Conservation (phyloP, 2,329 filamentous ascomycete genomes). For the Pezicula neosporulosa region DNA sequence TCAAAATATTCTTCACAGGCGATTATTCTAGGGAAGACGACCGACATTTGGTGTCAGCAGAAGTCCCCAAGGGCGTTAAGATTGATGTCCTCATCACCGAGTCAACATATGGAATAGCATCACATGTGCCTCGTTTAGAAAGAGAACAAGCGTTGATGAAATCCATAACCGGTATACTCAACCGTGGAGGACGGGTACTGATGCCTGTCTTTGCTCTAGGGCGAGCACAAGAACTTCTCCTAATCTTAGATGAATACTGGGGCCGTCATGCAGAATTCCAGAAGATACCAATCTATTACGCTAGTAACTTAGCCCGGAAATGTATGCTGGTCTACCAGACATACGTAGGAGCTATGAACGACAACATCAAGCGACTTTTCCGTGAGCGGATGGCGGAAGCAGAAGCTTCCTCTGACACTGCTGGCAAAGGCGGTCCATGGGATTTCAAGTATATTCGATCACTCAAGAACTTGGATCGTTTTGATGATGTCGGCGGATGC, state of each 20-base stretch:
- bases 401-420: conserved; percentile 71
- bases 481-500: conserved; percentile 92
- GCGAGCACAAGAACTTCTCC: conserved; percentile 85
- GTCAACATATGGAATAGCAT: conserved; percentile 94
- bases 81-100: conserved; percentile 97
- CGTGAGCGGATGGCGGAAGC: conserved; percentile 88
- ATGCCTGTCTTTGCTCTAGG: conserved; percentile 96
- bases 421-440: conserved; percentile 83
- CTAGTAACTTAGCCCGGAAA: conserved; percentile 88
- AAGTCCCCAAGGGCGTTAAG: conserved; percentile 84
- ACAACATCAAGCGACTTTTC: conserved; percentile 97
- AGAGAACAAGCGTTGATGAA: conserved; percentile 94
- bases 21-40: conserved; percentile 97
- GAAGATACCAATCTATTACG: conserved; percentile 94
- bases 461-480: conserved; percentile 87
- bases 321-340: conserved; percentile 99
- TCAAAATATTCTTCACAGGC: conserved; percentile 96
- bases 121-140: conserved; percentile 85
- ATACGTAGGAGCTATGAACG: conserved; percentile 97
- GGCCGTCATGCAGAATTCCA: conserved; percentile 83
- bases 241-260: conserved; percentile 98
- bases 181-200: conserved; percentile 85
- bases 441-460: conserved; percentile 94
- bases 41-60: conserved; percentile 88
- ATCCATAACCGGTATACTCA: conserved; percentile 85